These are phyloP conservation scores for Penicillium sp. DNA, from an alignment of 2,329 filamentous ascomycete genomes.

Conservation along the genomic window DNA sequence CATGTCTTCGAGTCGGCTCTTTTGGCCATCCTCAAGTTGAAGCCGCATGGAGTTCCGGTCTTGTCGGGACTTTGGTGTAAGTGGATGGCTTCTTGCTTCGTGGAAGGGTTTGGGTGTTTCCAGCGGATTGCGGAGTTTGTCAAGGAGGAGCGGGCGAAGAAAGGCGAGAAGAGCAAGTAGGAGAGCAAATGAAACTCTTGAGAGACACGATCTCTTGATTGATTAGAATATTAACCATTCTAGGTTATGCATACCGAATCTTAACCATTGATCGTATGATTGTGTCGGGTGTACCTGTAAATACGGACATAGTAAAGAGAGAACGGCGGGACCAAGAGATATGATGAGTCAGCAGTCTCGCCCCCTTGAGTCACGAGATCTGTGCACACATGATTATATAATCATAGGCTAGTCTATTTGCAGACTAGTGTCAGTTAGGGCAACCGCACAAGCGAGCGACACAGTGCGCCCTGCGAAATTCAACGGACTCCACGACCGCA, in stretches of 20 bases:
- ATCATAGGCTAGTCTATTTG: slow-evolving; percentile 16
- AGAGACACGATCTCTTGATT: not conserved
- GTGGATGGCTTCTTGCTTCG: slow-evolving; percentile 53
- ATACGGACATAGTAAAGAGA: not conserved
- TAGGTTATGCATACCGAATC: not conserved
- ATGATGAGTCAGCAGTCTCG: slow-evolving; percentile 12
- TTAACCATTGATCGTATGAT: not conserved
- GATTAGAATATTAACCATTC: not conserved
- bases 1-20: slow-evolving; percentile 64
- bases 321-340: not conserved
- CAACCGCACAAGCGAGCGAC: slow-evolving; percentile 47
- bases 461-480: slow-evolving; percentile 43
- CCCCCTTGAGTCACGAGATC: slow-evolving; percentile 24
- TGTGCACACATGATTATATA: not conserved
- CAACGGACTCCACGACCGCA: slow-evolving; percentile 41
- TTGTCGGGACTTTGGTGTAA: slow-evolving; percentile 52
- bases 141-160: slow-evolving; percentile 39
- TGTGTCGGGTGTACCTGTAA: not conserved
- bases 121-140: slow-evolving; percentile 49
- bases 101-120: slow-evolving; percentile 55
- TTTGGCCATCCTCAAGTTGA: slow-evolving; percentile 49
- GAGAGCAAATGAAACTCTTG: not conserved
- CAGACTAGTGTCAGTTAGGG: slow-evolving; percentile 41
- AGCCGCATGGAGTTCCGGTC: slow-evolving; percentile 52
- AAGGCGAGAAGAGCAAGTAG: slow-evolving; percentile 25